A percentile compares a stretch with the other conserved stretches of the same genome.
phyloP scores from a whole-genome alignment of 495 filamentous ascomycete genomes.

The Penicillium macrosclerotiorum region DNA sequence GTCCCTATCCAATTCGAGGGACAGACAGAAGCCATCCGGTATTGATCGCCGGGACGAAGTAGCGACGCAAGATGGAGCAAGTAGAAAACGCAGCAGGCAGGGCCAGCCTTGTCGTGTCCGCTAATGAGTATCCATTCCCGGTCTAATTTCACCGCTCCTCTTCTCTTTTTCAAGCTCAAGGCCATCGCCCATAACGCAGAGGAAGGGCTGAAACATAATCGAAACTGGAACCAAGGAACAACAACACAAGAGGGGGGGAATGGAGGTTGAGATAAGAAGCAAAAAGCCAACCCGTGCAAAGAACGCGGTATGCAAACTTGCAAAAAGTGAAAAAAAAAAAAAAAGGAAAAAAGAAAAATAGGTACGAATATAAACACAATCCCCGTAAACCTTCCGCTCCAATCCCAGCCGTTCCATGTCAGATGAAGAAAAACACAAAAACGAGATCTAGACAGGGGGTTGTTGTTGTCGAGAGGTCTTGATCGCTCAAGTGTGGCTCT shows the following conservation, averaged over 20 bases:
- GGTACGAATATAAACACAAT: conserved; percentile 7
- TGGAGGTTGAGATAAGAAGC: too few species aligned
- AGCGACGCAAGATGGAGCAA: too few species aligned
- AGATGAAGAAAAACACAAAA: conserved; percentile 9
- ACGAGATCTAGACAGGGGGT: conserved; percentile 16
- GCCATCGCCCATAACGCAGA: too few species aligned
- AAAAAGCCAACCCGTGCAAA: conserved; percentile 15
- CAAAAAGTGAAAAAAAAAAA: conserved; percentile 8
- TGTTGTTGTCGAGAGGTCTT: conserved; percentile 11
- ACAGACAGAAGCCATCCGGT: too few species aligned
- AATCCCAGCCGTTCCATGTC: conserved; percentile 9
- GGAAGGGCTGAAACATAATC: conserved; percentile 6
- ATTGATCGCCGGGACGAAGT: too few species aligned
- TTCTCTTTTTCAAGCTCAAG: too few species aligned
- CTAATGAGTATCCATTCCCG: too few species aligned
- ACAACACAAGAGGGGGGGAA: conserved; percentile 2
- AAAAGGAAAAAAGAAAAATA: conserved; percentile 3
- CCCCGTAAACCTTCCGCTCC: neutral
- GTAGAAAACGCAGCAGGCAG: too few species aligned
- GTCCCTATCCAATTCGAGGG: conserved; percentile 5
- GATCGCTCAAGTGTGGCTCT: conserved; percentile 21
- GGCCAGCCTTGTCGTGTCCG: too few species aligned
- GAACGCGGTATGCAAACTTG: conserved; percentile 14
- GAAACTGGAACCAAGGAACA: conserved; percentile 4
- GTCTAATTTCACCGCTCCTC: too few species aligned